These are phyloP conservation scores for Cyathus striatus DNA, from an alignment of 768 basidiomycete genomes.

Conservation along the genomic window DNA sequence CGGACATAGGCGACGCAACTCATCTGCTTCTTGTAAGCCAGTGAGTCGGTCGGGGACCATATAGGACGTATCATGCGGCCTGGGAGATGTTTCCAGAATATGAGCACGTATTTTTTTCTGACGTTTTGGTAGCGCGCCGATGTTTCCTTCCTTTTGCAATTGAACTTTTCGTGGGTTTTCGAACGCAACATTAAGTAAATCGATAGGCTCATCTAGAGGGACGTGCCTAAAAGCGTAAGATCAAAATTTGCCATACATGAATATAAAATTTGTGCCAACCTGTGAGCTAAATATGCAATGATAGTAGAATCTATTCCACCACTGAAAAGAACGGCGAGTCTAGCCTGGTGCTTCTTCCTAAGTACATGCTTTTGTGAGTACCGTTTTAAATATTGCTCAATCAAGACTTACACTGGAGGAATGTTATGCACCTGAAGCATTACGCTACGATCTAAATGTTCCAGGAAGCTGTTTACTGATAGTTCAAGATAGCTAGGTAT, in stretches of 20 bases:
- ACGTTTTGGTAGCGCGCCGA: slow-evolving; percentile 37
- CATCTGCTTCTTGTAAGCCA: slow-evolving; percentile 72
- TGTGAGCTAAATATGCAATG: slow-evolving; percentile 75
- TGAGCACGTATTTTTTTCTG: slow-evolving; percentile 25
- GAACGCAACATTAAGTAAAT: slow-evolving; percentile 90
- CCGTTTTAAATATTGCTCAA: not conserved
- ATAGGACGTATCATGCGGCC: slow-evolving; percentile 37
- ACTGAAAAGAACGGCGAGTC: slow-evolving; percentile 86
- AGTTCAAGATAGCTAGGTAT: too few relatives aligned
- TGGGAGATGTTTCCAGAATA: not conserved
- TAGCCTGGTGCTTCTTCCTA: slow-evolving; percentile 32
- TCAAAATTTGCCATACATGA: slow-evolving; percentile 1
- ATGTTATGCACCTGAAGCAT: too few relatives aligned
- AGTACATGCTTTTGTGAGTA: slow-evolving; percentile 7
- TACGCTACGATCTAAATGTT: too few relatives aligned
- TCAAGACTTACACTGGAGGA: too few relatives aligned
- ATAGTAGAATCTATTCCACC: slow-evolving; percentile 94
- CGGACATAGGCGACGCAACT: slow-evolving; percentile 72
- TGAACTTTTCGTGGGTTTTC: slow-evolving; percentile 86
- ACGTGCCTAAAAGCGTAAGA: slow-evolving; percentile 48
- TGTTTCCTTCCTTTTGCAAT: slow-evolving; percentile 39
- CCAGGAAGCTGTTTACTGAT: too few relatives aligned
- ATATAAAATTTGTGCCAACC: slow-evolving; percentile 31
- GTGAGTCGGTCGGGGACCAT: slow-evolving; percentile 87
- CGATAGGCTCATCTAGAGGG: slow-evolving; percentile 76